Evolutionary conservation across 179 eudicot genomes (phyloP), one percentile per base, ranked within the genome.

Genomic region (Beta corolliflora): DNA sequence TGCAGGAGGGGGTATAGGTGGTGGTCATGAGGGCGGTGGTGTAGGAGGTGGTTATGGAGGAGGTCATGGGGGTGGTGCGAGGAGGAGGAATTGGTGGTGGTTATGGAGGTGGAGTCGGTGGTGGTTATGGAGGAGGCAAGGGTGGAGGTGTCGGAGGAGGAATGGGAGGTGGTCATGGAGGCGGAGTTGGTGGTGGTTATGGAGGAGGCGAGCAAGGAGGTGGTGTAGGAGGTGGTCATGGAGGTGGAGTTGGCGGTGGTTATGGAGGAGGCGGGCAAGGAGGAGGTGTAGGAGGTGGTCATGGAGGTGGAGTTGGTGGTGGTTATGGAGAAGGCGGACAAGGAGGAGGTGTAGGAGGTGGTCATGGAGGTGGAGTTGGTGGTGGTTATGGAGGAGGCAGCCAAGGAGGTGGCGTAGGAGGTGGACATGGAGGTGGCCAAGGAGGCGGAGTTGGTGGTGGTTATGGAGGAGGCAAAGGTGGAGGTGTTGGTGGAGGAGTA

Each of bases 341-440:
- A 46, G 48, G 48, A 46, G 48, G 48, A 3, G 48, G 48, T 3
- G 48, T 46, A 0, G 48, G 48, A 3, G 73, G 46, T 7, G 83
- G 73, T 0, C 56, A 64, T 13, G 67, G 65, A 0, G 81, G 48
- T 3, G 48, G 48, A 46, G 6, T 3, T 3, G 48, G 48, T 46
- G 48, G 78, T 0, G 80, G 67, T 2, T 77, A 65, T 21, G 81
- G 46, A 0, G 58, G 36, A 64, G 82, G 82, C 3, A n/a, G 48
- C 48, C 6, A 3, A 46, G 48, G 48, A 46, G 48, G 48, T 46
- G 48, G 60, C 14, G 15, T 9, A 56, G 60, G 60, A 11, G 60
- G 60, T 4, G 60, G 60, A 0, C 5, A 21, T 9, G 76, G 76
- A 18, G 76, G 76, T 48, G 76, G 76, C 31, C 19, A 48, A 18